Base-by-base conservation (phyloP, 83 land plant genomes). In the Picea abies region DNA sequence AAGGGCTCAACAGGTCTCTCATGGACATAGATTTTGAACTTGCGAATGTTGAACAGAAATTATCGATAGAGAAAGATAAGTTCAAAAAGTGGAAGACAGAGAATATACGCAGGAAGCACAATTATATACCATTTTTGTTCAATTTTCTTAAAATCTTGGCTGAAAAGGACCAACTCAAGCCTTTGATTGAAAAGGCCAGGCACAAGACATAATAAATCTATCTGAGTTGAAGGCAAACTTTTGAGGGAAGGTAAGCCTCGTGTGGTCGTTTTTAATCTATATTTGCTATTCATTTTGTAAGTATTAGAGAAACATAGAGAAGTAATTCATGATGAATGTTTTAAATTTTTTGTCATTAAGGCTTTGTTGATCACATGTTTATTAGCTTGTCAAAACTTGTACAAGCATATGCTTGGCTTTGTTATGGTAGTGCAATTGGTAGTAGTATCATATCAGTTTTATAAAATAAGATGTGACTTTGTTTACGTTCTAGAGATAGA, bases 1-100 rank as follows among this genome's bases (percentile, higher is more conserved):
- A 91, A 79, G 87, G 85, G 4, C 71, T 93, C 7, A 91, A 89
- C 65, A 85, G 76, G 72, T 64, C 88, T 2, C 90, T 97, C 5
- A 84, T 91, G 9, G 98, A 96, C 79, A 91, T 94, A 66, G 89
- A 92, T 72, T 47, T 90, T 8, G 94, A 93, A 35, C 91, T 97
- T 66, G 94, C 90, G 75, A 86, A 61, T 81, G 93, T 89, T 4
- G 84, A 88, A 1, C 93, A 94, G 87, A 94, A 91, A 90, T 94
- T 97, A 35, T 47, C 93, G 16, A 80, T 94, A 83, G 99, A 97
- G 90, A 98, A 97, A 49, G 99, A 94, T 64, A 97, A 97, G 86
- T 96, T 97, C 83, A 96, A 93, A 89, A 97, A 94, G 76, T 97
- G 99, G 98, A 97, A 89, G 80, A 96, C 97, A 0, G 99, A 97